Conservation (phyloP, 2,329 filamentous ascomycete genomes). For the Cryoendolithus antarcticus region DNA sequence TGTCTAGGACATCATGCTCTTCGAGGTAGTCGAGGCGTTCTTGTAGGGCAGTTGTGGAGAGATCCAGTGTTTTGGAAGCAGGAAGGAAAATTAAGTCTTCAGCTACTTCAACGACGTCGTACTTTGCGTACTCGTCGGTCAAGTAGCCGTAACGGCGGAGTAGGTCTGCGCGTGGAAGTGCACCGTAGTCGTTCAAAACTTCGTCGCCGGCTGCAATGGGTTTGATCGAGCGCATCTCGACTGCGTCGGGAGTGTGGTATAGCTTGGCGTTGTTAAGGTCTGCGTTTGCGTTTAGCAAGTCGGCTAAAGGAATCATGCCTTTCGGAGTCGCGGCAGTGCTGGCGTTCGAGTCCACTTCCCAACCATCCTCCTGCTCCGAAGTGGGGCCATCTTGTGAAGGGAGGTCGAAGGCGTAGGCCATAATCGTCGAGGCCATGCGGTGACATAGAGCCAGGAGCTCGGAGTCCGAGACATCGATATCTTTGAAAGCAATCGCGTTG, state of each 20-base stretch:
- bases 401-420: conserved; percentile 87
- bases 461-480: conserved; percentile 30
- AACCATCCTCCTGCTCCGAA: conserved; percentile 35
- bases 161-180: conserved; percentile 69
- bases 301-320: conserved; percentile 84
- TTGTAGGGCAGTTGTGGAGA: conserved; percentile 9
- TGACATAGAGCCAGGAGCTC: conserved; percentile 52
- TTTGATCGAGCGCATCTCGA: conserved; percentile 62
- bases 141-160: conserved; percentile 78
- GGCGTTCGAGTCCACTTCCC: conserved; percentile 34
- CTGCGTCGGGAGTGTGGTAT: conserved; percentile 44
- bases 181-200: conserved; percentile 81
- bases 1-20: conserved; percentile 54
- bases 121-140: conserved; percentile 61
- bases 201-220: conserved; percentile 60
- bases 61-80: conserved; percentile 21
- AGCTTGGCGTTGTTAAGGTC: conserved; percentile 64
- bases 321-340: conserved; percentile 39
- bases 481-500: too few species aligned
- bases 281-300: conserved; percentile 79
- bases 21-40: conserved; percentile 44
- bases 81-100: conserved; percentile 44
- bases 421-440: conserved; percentile 75
- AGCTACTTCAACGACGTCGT: conserved; percentile 72
- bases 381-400: conserved; percentile 29